A percentile compares a stretch with the other conserved stretches of the same genome.
Evolutionary conservation across 2,329 filamentous ascomycete species (phyloP).

Genomic region (Penicillium sp.): DNA sequence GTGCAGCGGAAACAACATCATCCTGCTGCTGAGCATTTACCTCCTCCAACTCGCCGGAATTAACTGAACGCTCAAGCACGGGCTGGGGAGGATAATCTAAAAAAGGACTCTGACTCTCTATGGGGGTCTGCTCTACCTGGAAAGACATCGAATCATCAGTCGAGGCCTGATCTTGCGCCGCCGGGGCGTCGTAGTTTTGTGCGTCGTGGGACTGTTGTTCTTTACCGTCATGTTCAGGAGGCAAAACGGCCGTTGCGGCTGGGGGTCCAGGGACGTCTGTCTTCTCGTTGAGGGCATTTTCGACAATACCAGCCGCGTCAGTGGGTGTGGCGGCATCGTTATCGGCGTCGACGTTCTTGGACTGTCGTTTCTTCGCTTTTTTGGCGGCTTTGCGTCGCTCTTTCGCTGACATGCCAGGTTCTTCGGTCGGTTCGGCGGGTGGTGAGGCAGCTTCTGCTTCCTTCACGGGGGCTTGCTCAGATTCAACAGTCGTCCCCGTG

Average conservation of each 20-base stretch:
- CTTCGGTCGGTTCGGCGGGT: conserved; percentile 5
- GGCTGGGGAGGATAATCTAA: conserved; percentile 32
- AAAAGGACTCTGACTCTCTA: conserved; percentile 31
- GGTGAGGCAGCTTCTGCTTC: conserved; percentile 3
- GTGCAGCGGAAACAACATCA: conserved; percentile 1
- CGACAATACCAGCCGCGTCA: conserved; percentile 9
- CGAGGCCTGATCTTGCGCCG: conserved; percentile 41
- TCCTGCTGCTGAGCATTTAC: conserved; percentile 12
- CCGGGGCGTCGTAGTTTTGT: conserved; percentile 32
- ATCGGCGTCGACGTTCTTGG: conserved; percentile 28
- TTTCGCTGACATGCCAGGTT: conserved; percentile 35
- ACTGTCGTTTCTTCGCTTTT: conserved; percentile 43
- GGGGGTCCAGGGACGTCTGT: conserved; percentile 21
- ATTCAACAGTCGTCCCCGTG: conserved; percentile 5
- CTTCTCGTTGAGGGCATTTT: conserved; percentile 16
- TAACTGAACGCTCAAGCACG: conserved; percentile 29
- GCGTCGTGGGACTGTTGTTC: conserved; percentile 44
- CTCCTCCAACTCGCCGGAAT: conserved; percentile 21
- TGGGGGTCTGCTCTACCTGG: conserved; percentile 43
- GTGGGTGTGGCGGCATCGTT: conserved; percentile 14
- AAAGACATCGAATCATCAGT: conserved; percentile 45
- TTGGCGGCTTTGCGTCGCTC: conserved; percentile 50
- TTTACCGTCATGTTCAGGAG: conserved; percentile 45
- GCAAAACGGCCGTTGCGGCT: conserved; percentile 30
- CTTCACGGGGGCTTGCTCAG: not conserved